These are phyloP conservation scores for Gillenia trifoliata DNA, from an alignment of 306 rosid genomes.

Conservation along the genomic window DNA sequence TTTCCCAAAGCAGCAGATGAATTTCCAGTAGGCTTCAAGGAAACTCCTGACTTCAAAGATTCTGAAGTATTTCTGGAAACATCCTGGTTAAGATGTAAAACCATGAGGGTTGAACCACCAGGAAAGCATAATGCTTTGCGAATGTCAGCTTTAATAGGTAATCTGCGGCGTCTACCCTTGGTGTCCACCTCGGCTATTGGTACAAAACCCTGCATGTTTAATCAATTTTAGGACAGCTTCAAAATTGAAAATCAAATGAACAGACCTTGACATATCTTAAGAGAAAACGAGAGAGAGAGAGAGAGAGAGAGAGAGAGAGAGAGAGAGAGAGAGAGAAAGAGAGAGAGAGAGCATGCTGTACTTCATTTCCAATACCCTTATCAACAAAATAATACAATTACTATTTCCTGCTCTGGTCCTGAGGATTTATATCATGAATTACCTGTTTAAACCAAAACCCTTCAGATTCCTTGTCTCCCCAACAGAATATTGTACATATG, in stretches of 20 bases:
- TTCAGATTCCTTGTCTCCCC: slow-evolving; percentile 97
- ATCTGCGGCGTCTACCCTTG: slow-evolving; percentile 62
- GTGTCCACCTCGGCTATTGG: slow-evolving; percentile 74
- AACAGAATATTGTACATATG: slow-evolving; percentile 65
- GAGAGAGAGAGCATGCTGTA: neutral
- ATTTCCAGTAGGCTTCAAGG: slow-evolving; percentile 37
- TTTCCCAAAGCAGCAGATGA: slow-evolving; percentile 28
- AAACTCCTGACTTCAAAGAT: slow-evolving; percentile 31
- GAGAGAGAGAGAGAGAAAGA: neutral
- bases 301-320: neutral
- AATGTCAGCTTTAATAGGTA: slow-evolving; percentile 75
- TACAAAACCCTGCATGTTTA: slow-evolving; percentile 57
- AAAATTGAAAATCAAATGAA: slow-evolving; percentile 17
- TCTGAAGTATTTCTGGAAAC: slow-evolving; percentile 29
- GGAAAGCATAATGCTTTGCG: slow-evolving; percentile 81
- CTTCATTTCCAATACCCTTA: neutral
- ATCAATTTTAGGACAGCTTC: neutral
- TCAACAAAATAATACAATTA: slow-evolving; percentile 10
- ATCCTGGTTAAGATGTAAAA: slow-evolving; percentile 56
- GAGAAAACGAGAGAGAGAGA: neutral
- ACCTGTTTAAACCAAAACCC: slow-evolving; percentile 94
- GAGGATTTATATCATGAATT: neutral
- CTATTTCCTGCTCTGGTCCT: neutral
- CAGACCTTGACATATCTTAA: neutral
- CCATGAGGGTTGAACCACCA: slow-evolving; percentile 90